Evolutionary conservation across 2,329 filamentous ascomycete species (phyloP), one percentile per base, ranked within the genome.

Genomic region (Aspergillus sp.): DNA sequence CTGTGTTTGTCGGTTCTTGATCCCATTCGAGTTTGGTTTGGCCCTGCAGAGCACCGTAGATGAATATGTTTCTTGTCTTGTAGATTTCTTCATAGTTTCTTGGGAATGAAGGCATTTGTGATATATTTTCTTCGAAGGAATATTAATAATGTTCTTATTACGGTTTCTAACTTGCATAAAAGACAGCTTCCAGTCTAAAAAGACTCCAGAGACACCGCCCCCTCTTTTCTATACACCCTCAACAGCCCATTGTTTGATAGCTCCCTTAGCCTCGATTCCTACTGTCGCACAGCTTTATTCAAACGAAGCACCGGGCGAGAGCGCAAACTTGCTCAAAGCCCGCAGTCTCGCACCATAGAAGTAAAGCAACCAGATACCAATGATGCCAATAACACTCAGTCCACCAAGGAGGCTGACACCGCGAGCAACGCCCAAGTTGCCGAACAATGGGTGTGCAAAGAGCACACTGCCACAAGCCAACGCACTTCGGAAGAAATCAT

Each of bases 401-500:
- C 69, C 75, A 40, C 17, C 74, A 56, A 64, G 55, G 47, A 67
- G 64, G 58, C 59, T 65, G 30, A 64, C 55, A 0, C 68, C 69
- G 11, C 48, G 49, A 3, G 54, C 63, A 30, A 70, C 50, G 11
- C 66, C 66, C 13, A 70, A 47, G 11, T 62, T 63, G 4, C 54
- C 19, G 45, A 59, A 70, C 40, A 70, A 52, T 1, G 64, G 60
- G 9, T 55, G 38, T 10, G 64, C 54, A 40, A 68, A 65, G 49
- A 74, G n/a, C 49, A 76, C 52, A 51, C 64, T 53, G 36, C 72
- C 65, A 60, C 61, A 60, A 22, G 69, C 70, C n/a, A 71, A 50
- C 1, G 61, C 58, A 43, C 61, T 64, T 2, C 68, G 55, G n/a
- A 52, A 60, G 24, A 70, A 66, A 22, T 70, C 66, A 32, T 65